Percentiles rank a stretch among this genome's conserved stretches.
phyloP scores from a whole-genome alignment of 148 eudicot genomes.

The Tetragonia tetragonoides region DNA sequence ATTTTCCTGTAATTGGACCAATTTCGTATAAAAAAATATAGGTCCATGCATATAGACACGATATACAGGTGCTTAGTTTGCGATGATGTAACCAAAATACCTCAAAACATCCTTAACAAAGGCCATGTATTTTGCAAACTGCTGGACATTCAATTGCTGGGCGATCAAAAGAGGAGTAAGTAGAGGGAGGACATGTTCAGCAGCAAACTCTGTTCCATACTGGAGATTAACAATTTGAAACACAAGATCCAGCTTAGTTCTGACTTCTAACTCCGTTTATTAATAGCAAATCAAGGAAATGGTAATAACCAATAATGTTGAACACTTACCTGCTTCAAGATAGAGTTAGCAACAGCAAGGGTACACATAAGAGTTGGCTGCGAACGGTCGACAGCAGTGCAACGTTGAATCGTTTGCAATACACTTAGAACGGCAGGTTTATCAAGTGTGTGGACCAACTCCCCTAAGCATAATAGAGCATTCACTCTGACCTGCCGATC shows the following conservation, averaged over 20 bases:
- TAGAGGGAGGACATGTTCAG: conserved; percentile 85
- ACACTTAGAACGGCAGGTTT: conserved; percentile 65
- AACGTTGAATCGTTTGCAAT: conserved; percentile 86
- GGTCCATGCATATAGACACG: neutral
- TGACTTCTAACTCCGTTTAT: neutral
- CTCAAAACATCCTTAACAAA: conserved; percentile 87
- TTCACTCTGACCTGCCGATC: conserved; percentile 89
- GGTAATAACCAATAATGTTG: conserved; percentile 1
- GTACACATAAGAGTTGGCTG: conserved; percentile 99
- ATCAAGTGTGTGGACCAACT: conserved; percentile 77
- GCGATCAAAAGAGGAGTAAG: conserved; percentile 73
- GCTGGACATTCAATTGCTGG: conserved; percentile 93
- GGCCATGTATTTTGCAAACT: conserved; percentile 93
- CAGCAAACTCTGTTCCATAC: conserved; percentile 88
- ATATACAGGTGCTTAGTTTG: neutral
- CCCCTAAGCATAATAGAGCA: conserved; percentile 82
- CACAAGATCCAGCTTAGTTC: conserved; percentile 10
- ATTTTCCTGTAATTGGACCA: conserved; percentile 53
- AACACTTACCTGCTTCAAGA: conserved; percentile 72
- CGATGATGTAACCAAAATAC: conserved; percentile 31
- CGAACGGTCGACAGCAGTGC: conserved; percentile 92
- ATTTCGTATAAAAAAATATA: conserved; percentile 8
- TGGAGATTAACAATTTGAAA: conserved; percentile 30
- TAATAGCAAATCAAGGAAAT: neutral
- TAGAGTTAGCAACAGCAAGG: conserved; percentile 79